Base-by-base conservation (phyloP, 2,329 filamentous ascomycete genomes). In the Penicillium crustosum region DNA sequence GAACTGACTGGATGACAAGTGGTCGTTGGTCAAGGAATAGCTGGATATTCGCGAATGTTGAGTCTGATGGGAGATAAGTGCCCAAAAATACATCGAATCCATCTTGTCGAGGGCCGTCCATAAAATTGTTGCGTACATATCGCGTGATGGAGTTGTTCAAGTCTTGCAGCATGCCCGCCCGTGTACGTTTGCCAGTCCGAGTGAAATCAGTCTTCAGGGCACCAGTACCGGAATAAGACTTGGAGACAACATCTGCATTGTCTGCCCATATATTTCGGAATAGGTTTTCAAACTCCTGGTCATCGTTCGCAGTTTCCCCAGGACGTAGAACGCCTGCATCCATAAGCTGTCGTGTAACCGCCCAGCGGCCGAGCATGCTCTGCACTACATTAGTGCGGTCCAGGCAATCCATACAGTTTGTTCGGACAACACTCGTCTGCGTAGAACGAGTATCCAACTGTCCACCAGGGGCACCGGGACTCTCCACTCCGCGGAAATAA, bases 241-340 rank as follows among this genome's bases (percentile, higher is more conserved):
- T 89, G 19, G 93, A 96, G 35, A 99, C 93, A 25, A 95, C 89
- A 73, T 99, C 94, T 55, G 95, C 94, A 70, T 99, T 99, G 77
- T 99, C 94, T 31, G 94, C 94, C 94, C 94, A 99, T 17, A 97
- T 82, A 75, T 97, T 97, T 65, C 94, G 91, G 85, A 97, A 99
- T 58, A 97, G 80, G 67, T 89, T 82, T 75, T 97, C 93, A 72
- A 99, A 99, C 1, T 83, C 85, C 13, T 83, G 79, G 69, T 97
- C 91, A 67, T 92, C 89, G 57, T 87, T 86, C 66, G 94, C 93
- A 23, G 83, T 87, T 68, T 93, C 86, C 55, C 92, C 92, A 27
- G 86, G 84, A 52, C 84, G 77, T 67, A 97, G 84, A 51, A 97
- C 79, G 36, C 93, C 93, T 4, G 91, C 79, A 67, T 97, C 93